Percentiles rank a stretch among this genome's conserved stretches.
phyloP scores from a whole-genome alignment of 164 flowering plant species.

The Magnolia changhungtana region DNA sequence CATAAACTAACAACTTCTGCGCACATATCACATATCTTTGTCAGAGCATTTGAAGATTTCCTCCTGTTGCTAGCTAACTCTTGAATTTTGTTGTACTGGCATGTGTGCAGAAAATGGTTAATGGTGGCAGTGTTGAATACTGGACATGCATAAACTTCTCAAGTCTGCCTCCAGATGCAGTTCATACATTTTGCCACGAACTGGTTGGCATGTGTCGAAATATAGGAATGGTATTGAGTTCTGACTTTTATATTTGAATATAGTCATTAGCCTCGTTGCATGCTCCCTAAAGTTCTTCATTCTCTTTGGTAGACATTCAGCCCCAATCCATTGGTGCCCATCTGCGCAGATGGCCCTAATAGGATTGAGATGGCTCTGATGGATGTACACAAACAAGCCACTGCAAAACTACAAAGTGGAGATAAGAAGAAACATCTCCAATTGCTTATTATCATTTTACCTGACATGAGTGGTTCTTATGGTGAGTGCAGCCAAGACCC shows the following conservation, averaged over 20 bases:
- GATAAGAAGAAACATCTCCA: conserved; percentile 36
- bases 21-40: too few relatives aligned
- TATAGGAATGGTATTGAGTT: conserved; percentile 72
- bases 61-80: too few relatives aligned
- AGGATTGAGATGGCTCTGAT: conserved; percentile 45
- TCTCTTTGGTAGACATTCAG: conserved; percentile 6
- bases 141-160: conserved; percentile 75
- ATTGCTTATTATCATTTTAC: conserved; percentile 67
- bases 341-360: conserved; percentile 18
- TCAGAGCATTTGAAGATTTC: too few relatives aligned
- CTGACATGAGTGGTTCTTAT: conserved; percentile 64
- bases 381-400: conserved; percentile 28
- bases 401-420: conserved; percentile 2
- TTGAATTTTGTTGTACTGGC: neutral
- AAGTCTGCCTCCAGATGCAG: conserved; percentile 9
- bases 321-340: conserved; percentile 38
- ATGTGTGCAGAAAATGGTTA: conserved; percentile 62
- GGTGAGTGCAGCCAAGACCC: conserved; percentile 36
- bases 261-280: neutral
- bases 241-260: neutral
- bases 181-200: conserved; percentile 30
- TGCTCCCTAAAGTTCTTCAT: neutral
- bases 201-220: conserved; percentile 52
- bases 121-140: conserved; percentile 49
- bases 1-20: too few relatives aligned